Conservation (phyloP, 164 flowering plant species). For the Buxus sempervirens region DNA sequence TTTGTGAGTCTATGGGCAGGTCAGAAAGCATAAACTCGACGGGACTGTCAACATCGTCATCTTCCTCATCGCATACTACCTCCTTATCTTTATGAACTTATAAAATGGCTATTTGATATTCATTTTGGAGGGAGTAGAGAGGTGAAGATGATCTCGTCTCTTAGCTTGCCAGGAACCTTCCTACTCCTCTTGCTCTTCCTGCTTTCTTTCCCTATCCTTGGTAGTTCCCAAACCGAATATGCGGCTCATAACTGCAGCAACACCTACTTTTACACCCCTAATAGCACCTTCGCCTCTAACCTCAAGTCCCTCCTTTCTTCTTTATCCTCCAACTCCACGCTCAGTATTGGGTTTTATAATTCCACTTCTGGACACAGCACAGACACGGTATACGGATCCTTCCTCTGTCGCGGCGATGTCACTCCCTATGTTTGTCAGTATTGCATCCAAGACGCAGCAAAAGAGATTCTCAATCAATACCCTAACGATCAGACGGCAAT, state of each 20-base stretch:
- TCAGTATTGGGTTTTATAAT: constrained; percentile 9
- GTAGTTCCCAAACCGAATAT: background rate
- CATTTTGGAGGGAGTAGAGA: no score
- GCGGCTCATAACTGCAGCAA: background rate
- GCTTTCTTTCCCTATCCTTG: background rate
- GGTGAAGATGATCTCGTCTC: no score
- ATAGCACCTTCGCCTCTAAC: constrained; percentile 6
- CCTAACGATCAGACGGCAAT: constrained; percentile 18
- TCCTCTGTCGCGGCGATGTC: constrained; percentile 30
- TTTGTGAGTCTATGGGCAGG: no score
- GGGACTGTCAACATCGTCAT: no score
- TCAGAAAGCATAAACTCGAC: no score
- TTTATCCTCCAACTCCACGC: constrained; percentile 1
- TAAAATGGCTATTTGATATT: no score
- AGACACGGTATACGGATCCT: constrained; percentile 14
- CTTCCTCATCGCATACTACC: no score
- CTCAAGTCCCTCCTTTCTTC: constrained; percentile 18
- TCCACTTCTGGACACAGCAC: constrained; percentile 9
- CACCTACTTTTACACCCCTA: background rate
- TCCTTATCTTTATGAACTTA: no score
- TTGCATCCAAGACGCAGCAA: constrained; percentile 17
- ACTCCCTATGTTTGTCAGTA: constrained; percentile 5
- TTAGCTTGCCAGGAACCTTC: background rate
- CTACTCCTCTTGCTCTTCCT: background rate
- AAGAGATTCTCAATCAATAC: constrained; percentile 7